Percentiles rank a stretch among this genome's conserved stretches.
These are phyloP conservation scores for Phoenix dactylifera DNA, from an alignment of 176 grass and related monocot genomes.

Conservation along the genomic window DNA sequence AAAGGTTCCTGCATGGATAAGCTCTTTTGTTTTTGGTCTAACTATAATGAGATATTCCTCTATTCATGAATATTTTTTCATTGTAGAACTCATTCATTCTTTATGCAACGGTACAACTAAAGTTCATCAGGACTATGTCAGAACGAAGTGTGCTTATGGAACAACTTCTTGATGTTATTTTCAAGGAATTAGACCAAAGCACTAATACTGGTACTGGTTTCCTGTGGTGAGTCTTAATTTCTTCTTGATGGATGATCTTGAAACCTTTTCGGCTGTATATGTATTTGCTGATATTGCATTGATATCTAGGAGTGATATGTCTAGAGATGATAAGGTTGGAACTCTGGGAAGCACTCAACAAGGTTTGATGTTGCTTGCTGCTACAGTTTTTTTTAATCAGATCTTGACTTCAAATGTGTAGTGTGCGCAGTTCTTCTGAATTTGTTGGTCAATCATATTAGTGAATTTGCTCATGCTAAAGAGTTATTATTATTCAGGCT, in stretches of 20 bases:
- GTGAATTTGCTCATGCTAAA: slow-evolving; percentile 2
- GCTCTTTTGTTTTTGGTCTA: background rate
- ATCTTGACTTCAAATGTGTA: slow-evolving; percentile 21
- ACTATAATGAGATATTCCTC: no score
- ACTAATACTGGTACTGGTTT: slow-evolving; percentile 30
- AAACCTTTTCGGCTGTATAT: no score
- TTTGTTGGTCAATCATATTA: background rate
- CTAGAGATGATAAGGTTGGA: slow-evolving; percentile 66
- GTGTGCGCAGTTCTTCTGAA: background rate
- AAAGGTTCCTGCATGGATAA: slow-evolving; percentile 43
- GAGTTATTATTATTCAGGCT: slow-evolving; percentile 38
- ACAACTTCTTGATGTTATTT: slow-evolving; percentile 67
- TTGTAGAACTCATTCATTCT: slow-evolving; percentile 71
- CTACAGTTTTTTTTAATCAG: slow-evolving; percentile 66
- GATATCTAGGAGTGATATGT: slow-evolving; percentile 47
- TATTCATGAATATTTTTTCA: background rate
- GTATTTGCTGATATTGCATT: slow-evolving; percentile 11
- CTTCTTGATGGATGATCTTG: slow-evolving; percentile 4
- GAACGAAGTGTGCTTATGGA: slow-evolving; percentile 41
- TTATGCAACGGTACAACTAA: slow-evolving; percentile 56
- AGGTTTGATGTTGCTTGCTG: slow-evolving; percentile 68
- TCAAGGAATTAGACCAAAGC: slow-evolving; percentile 71
- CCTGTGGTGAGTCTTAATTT: slow-evolving; percentile 17
- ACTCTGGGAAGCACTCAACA: slow-evolving; percentile 48
- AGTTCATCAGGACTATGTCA: slow-evolving; percentile 43